These are phyloP conservation scores for Albophoma yamanashiensis DNA, from an alignment of 2,329 filamentous ascomycete species.

Conservation along the genomic window DNA sequence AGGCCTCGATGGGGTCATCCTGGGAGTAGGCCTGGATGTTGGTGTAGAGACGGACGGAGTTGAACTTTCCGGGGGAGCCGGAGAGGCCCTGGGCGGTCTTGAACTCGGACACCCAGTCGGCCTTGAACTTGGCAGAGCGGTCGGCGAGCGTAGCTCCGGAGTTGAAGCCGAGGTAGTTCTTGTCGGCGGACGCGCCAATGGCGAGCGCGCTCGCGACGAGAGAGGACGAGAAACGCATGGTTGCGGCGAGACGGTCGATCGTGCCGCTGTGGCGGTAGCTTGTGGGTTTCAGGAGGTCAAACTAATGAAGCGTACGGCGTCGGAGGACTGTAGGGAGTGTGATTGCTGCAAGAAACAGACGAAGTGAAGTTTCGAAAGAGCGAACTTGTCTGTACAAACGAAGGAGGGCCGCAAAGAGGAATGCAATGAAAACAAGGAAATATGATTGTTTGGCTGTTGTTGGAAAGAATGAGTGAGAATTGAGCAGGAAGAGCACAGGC, in stretches of 20 bases:
- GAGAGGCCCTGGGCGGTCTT: constrained; percentile 23
- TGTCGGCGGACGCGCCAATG: constrained; percentile 24
- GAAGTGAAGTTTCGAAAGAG: neutral
- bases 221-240: constrained; percentile 29
- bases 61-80: constrained; percentile 41
- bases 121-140: constrained; percentile 40
- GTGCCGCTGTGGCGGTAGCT: neutral
- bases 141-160: constrained; percentile 35
- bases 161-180: constrained; percentile 45
- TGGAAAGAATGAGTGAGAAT: neutral
- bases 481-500: neutral
- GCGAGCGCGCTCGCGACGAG: constrained; percentile 28
- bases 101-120: constrained; percentile 38
- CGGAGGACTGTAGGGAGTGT: neutral
- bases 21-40: constrained; percentile 55
- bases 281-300: neutral
- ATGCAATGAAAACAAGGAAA: neutral
- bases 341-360: neutral
- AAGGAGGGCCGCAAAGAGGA: neutral
- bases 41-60: constrained; percentile 55
- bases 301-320: neutral
- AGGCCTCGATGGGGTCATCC: constrained; percentile 68
- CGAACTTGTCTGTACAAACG: neutral
- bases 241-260: neutral
- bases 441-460: neutral